These are phyloP conservation scores for Aspergillus arachidicola DNA, from an alignment of 2,329 filamentous ascomycete genomes.

Conservation along the genomic window DNA sequence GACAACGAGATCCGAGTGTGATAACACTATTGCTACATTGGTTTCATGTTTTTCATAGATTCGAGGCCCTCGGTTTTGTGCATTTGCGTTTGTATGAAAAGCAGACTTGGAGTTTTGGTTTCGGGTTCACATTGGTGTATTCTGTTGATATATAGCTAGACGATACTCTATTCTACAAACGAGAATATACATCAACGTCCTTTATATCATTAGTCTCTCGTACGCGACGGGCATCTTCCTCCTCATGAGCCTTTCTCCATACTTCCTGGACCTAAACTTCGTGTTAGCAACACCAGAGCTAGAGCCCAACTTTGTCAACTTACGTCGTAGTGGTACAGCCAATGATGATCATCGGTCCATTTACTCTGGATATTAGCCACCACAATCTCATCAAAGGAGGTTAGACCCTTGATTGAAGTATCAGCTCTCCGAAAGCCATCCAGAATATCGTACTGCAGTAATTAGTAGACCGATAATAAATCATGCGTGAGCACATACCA, in stretches of 20 bases:
- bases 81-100: not conserved
- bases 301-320: not conserved
- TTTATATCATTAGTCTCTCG: not conserved
- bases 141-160: not conserved
- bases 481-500: not conserved
- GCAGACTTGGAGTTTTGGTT: not conserved
- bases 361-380: conserved; percentile 4
- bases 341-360: conserved; percentile 10
- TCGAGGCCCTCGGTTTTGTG: not conserved
- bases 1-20: conserved; percentile 10
- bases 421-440: conserved; percentile 7
- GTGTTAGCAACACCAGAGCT: not conserved
- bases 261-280: conserved; percentile 12
- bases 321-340: conserved; percentile 18
- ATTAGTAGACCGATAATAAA: not conserved
- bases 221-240: conserved; percentile 6
- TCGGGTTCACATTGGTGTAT: not conserved
- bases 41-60: fast-evolving
- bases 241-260: conserved; percentile 6
- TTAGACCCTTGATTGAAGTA: not conserved
- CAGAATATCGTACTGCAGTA: conserved; percentile 11
- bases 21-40: not conserved
- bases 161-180: not conserved
- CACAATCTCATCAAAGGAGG: conserved; percentile 9
- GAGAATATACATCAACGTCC: not conserved